phyloP scores from a whole-genome alignment of 208 protist genomes.

The Acanthamoeba castellanii region DNA sequence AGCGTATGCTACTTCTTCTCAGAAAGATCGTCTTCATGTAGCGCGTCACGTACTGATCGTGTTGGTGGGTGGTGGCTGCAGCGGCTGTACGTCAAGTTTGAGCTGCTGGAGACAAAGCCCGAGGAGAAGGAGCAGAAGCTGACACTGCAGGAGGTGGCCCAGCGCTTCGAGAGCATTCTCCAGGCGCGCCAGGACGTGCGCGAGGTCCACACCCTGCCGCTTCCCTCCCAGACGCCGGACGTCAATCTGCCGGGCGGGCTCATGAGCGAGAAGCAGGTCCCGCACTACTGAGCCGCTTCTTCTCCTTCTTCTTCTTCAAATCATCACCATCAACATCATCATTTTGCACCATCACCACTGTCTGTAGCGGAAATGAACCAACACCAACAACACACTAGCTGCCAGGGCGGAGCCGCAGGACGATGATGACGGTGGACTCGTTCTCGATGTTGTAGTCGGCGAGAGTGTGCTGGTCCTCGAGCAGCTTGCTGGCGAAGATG shows the following conservation, averaged over 20 bases:
- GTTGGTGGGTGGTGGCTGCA: neutral
- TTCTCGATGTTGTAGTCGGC: too few relatives aligned
- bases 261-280: neutral
- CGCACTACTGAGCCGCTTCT: neutral
- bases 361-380: too few relatives aligned
- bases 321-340: too few relatives aligned
- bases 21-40: neutral
- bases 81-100: constrained; percentile 27
- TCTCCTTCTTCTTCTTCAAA: too few relatives aligned
- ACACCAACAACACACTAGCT: too few relatives aligned
- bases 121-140: neutral
- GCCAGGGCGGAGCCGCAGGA: too few relatives aligned
- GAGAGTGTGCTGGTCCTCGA: too few relatives aligned
- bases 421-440: too few relatives aligned
- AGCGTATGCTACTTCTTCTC: neutral
- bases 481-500: too few relatives aligned
- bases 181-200: neutral
- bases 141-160: constrained; percentile 10
- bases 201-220: constrained; percentile 1
- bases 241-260: neutral
- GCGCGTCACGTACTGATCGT: neutral
- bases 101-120: constrained; percentile 6
- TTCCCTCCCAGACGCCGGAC: neutral
- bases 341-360: too few relatives aligned
- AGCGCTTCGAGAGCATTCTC: neutral